Percentiles rank a stretch among this genome's conserved stretches.
Evolutionary conservation across 208 protist genomes (phyloP).

Genomic region (Leishmania mexicana): DNA sequence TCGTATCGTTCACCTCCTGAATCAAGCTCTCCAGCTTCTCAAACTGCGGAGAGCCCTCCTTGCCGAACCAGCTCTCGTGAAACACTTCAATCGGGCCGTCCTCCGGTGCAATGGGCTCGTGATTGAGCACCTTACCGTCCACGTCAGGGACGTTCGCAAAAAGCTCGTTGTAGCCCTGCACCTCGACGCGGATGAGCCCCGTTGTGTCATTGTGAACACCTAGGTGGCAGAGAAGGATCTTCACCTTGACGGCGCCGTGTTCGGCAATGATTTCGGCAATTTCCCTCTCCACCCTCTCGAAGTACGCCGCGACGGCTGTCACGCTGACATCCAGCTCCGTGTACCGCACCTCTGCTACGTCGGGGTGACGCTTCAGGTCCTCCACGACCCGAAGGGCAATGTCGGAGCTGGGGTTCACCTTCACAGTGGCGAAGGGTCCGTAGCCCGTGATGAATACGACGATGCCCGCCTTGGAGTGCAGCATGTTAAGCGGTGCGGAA

Average conservation of each 20-base stretch:
- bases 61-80: conserved; percentile 55
- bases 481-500: not conserved
- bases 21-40: conserved; percentile 35
- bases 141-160: conserved; percentile 49
- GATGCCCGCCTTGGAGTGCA: conserved; percentile 7
- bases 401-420: conserved; percentile 59
- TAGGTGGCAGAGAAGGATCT: conserved; percentile 59
- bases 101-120: conserved; percentile 44
- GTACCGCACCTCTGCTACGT: conserved; percentile 33
- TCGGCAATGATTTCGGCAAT: conserved; percentile 31
- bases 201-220: conserved; percentile 56
- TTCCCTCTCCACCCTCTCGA: conserved; percentile 39
- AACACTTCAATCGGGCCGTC: conserved; percentile 32
- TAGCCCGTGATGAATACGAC: conserved; percentile 73
- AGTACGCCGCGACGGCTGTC: conserved; percentile 37
- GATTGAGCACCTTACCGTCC: conserved; percentile 39
- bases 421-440: conserved; percentile 59
- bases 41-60: conserved; percentile 25
- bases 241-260: conserved; percentile 6
- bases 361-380: conserved; percentile 26
- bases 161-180: conserved; percentile 73
- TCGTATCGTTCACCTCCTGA: conserved; percentile 13
- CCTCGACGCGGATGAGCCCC: conserved; percentile 57
- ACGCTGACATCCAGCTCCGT: conserved; percentile 54
- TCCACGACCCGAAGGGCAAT: conserved; percentile 39